Evolutionary conservation across 768 basidiomycete genomes (phyloP).

Genomic region (Auricularia sp.): DNA sequence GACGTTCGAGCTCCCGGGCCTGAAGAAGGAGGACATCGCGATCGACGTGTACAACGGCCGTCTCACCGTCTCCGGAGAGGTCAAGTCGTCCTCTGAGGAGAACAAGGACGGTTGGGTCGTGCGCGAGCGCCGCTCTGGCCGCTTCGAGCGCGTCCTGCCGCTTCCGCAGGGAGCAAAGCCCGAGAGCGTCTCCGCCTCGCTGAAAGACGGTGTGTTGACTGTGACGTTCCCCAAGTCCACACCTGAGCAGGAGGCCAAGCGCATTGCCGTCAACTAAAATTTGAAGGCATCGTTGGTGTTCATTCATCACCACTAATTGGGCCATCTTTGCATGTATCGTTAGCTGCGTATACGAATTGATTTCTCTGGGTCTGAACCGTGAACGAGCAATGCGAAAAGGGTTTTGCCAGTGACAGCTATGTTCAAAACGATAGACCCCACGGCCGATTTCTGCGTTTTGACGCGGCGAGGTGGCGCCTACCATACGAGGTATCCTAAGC

Average conservation of each 20-base stretch:
- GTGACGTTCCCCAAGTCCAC: conserved; percentile 44
- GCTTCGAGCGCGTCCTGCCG: conserved; percentile 38
- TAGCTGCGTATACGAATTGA: no score
- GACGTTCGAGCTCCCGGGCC: conserved; percentile 47
- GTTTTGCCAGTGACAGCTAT: no score
- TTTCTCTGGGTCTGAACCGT: no score
- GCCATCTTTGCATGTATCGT: background rate
- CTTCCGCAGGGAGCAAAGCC: conserved; percentile 39
- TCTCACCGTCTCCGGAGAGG: conserved; percentile 41
- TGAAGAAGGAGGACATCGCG: conserved; percentile 30
- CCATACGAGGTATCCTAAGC: no score
- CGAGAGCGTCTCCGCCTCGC: conserved; percentile 30
- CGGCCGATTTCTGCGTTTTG: no score
- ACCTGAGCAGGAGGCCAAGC: conserved; percentile 14
- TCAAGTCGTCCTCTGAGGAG: conserved; percentile 19
- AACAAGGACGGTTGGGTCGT: conserved; percentile 30
- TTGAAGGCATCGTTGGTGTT: background rate
- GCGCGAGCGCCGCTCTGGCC: conserved; percentile 40
- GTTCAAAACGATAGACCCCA: no score
- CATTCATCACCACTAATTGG: background rate
- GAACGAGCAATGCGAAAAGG: no score
- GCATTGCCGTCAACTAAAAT: background rate
- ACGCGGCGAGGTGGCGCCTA: no score
- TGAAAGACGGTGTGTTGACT: conserved; percentile 44
- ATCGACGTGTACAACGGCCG: conserved; percentile 34